phyloP scores from a whole-genome alignment of 768 basidiomycete genomes.

The Fistulinella prunicolor region DNA sequence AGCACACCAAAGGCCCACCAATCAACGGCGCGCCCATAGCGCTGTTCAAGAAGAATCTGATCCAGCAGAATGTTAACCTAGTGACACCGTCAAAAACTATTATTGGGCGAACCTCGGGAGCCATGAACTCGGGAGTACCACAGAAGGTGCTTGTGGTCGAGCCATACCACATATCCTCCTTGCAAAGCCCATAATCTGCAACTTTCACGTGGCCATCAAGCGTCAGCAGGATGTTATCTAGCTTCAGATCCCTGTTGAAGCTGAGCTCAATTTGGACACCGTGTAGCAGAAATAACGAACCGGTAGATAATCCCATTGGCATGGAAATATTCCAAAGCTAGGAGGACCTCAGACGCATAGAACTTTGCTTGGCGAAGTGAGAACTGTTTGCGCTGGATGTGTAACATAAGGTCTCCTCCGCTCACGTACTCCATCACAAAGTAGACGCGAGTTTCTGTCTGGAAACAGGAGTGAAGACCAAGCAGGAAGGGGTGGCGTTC shows the following conservation, averaged over 20 bases:
- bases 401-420: conserved; percentile 98
- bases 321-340: conserved; percentile 98
- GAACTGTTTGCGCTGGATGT: conserved; percentile 99
- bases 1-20: conserved; percentile 99
- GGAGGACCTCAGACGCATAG: conserved; percentile 94
- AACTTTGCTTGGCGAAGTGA: conserved; percentile 98
- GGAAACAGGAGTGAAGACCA: conserved; percentile 97
- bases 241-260: conserved; percentile 81
- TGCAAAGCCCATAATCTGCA: conserved; percentile 98
- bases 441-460: conserved; percentile 98
- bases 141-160: conserved; percentile 98
- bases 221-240: conserved; percentile 96
- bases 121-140: conserved; percentile 99
- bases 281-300: conserved; percentile 41
- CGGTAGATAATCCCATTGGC: conserved; percentile 98
- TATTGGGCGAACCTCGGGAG: conserved; percentile 76
- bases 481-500: conserved; percentile 98
- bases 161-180: conserved; percentile 98
- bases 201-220: conserved; percentile 98
- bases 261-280: background rate
- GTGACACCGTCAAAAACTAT: background rate
- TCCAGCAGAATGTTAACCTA: conserved; percentile 5
- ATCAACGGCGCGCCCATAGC: conserved; percentile 97
- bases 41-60: conserved; percentile 97
- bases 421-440: conserved; percentile 99